Percentiles rank a stretch among this genome's conserved stretches.
Evolutionary conservation across 1,284 basidiomycete genomes (phyloP).

Genomic region (Ustilago nuda): DNA sequence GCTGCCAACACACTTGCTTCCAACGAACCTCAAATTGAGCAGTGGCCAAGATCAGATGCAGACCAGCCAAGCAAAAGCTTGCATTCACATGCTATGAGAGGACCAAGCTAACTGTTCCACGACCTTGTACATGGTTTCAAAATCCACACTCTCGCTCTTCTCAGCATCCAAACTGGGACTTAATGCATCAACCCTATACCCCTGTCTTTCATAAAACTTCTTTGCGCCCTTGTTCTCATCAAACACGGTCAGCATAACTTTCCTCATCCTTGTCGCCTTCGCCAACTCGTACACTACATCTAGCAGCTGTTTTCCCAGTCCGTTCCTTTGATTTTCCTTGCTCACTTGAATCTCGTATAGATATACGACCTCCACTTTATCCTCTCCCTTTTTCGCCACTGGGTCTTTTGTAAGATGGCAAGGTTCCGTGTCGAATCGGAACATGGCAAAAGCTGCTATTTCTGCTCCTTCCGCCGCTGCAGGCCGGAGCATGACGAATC

Average conservation of each 20-base stretch:
- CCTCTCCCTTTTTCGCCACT: constrained; percentile 10
- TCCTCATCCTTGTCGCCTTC: constrained; percentile 13
- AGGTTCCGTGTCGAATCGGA: constrained; percentile 46
- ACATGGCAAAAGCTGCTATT: constrained; percentile 43
- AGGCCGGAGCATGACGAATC: constrained; percentile 37
- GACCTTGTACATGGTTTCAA: constrained; percentile 39
- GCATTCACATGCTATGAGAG: background rate
- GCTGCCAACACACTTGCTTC: too few species aligned
- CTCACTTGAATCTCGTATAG: constrained; percentile 49
- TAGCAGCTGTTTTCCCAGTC: constrained; percentile 39
- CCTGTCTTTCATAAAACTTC: constrained; percentile 34
- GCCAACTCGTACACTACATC: constrained; percentile 24
- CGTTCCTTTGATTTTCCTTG: constrained; percentile 26
- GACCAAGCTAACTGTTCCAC: constrained; percentile 1
- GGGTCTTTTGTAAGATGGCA: constrained; percentile 12
- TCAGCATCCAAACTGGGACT: constrained; percentile 19
- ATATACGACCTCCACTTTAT: constrained; percentile 40
- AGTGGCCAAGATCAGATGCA: background rate
- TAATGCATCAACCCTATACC: constrained; percentile 71
- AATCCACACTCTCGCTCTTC: constrained; percentile 20
- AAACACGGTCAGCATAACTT: constrained; percentile 51
- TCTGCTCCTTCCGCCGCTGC: constrained; percentile 28
- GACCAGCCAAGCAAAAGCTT: background rate
- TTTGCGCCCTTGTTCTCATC: constrained; percentile 30
- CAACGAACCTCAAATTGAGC: too few species aligned